These are phyloP conservation scores for Sodiomyces alkalinus DNA, from an alignment of 2,329 filamentous ascomycete genomes.

Conservation along the genomic window DNA sequence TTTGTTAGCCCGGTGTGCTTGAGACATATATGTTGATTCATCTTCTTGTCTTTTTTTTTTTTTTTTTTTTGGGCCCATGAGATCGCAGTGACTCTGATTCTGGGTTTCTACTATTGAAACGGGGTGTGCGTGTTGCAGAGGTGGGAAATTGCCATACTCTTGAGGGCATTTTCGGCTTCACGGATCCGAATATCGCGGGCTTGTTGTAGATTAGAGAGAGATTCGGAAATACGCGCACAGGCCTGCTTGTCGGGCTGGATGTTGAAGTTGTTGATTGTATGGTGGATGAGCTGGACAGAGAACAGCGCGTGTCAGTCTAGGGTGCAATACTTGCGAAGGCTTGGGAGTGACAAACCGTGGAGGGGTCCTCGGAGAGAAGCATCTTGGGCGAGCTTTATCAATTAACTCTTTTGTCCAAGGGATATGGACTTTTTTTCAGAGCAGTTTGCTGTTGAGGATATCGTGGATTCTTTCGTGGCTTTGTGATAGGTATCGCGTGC, in stretches of 20 bases:
- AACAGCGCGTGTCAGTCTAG: too few relatives aligned
- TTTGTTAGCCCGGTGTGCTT: not conserved
- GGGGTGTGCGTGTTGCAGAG: slow-evolving; percentile 10
- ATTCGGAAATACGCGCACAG: slow-evolving; percentile 70
- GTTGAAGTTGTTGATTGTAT: slow-evolving; percentile 92
- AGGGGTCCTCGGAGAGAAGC: slow-evolving; percentile 89
- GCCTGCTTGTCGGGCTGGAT: slow-evolving; percentile 76
- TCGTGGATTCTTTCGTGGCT: too few relatives aligned
- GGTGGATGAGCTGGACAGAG: slow-evolving; percentile 59
- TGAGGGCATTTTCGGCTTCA: slow-evolving; percentile 51
- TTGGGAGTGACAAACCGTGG: slow-evolving; percentile 42
- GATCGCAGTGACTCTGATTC: not conserved
- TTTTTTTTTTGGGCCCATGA: too few relatives aligned
- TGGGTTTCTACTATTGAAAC: not conserved
- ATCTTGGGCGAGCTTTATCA: slow-evolving; percentile 56
- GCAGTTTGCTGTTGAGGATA: too few relatives aligned
- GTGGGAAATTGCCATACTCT: slow-evolving; percentile 38
- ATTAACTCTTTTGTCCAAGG: too few relatives aligned
- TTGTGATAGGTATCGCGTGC: too few relatives aligned
- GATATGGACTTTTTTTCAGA: too few relatives aligned
- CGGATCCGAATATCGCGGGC: slow-evolving; percentile 65
- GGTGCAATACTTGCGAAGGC: not conserved
- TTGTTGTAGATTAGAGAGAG: slow-evolving; percentile 67
- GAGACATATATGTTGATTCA: slow-evolving; percentile 4
- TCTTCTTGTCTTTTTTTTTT: too few relatives aligned